These are phyloP conservation scores for Cynara cardunculus DNA, from an alignment of 129 eudicot genomes.

Conservation along the genomic window DNA sequence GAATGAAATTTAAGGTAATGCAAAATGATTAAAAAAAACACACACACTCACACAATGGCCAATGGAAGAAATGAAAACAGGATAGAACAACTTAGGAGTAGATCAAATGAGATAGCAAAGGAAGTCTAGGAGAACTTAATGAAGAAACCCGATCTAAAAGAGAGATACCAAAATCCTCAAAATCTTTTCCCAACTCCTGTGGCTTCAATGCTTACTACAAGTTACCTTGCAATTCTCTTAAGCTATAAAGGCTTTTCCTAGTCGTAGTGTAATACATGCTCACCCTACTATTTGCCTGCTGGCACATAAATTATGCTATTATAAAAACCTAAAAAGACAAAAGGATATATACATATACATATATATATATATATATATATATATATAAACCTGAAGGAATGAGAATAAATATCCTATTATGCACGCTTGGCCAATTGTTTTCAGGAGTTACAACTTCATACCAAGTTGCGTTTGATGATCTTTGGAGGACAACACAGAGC, in stretches of 20 bases:
- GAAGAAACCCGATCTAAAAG: not conserved
- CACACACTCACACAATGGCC: not conserved
- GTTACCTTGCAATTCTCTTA: constrained; percentile 2
- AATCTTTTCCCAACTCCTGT: not conserved
- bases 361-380: no score
- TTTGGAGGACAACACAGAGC: not conserved
- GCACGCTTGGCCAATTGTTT: not conserved
- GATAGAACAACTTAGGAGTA: not conserved
- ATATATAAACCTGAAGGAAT: not conserved
- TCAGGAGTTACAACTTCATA: not conserved
- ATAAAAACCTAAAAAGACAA: not conserved
- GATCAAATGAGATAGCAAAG: not conserved
- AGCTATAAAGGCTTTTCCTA: not conserved
- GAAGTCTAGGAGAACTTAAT: not conserved
- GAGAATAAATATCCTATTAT: not conserved
- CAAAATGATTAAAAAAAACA: not conserved
- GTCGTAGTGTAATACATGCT: not conserved
- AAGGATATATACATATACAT: not conserved
- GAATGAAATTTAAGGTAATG: not conserved
- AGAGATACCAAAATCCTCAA: not conserved
- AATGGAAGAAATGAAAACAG: not conserved
- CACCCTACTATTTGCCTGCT: not conserved
- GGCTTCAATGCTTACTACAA: not conserved
- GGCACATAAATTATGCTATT: constrained; percentile 2
- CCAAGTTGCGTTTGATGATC: not conserved